Evolutionary conservation across 192 early-diverging fungal species (phyloP).

Genomic region (Entomortierella beljakovae): DNA sequence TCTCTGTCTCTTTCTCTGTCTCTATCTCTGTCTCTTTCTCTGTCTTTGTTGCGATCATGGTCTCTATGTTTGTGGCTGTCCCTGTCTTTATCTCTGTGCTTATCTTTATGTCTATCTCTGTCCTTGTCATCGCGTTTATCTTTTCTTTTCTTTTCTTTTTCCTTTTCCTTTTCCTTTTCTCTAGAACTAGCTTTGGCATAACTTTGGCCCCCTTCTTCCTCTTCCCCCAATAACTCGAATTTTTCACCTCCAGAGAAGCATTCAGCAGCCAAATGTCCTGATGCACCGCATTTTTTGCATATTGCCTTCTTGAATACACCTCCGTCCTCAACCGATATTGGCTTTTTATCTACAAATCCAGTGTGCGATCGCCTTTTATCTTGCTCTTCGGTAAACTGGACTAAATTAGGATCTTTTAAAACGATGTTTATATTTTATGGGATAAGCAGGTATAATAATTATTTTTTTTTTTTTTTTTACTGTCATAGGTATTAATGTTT

Average conservation of each 20-base stretch:
- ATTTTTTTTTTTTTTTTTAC: too few relatives aligned
- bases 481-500: too few relatives aligned
- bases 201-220: constrained; percentile 13
- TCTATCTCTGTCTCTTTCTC: constrained; percentile 8
- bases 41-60: constrained; percentile 3
- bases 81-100: constrained; percentile 8
- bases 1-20: constrained; percentile 6
- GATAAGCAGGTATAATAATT: too few relatives aligned
- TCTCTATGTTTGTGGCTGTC: constrained; percentile 3
- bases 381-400: constrained; percentile 36
- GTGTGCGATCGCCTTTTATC: constrained; percentile 41
- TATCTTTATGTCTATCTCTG: constrained; percentile 43
- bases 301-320: constrained; percentile 48
- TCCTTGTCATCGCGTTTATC: constrained; percentile 29
- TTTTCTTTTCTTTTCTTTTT: constrained; percentile 63
- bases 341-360: constrained; percentile 46
- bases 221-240: constrained; percentile 51
- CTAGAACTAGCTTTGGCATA: not conserved
- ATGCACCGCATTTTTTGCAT: constrained; percentile 57
- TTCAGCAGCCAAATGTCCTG: constrained; percentile 52
- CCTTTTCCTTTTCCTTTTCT: not conserved
- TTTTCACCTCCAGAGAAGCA: constrained; percentile 44
- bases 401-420: constrained; percentile 50
- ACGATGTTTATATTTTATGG: too few relatives aligned
- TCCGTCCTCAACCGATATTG: constrained; percentile 54